Evolutionary conservation across 192 early-diverging fungal genomes (phyloP), one percentile per base, ranked within the genome.

Genomic region (Kappamyces sp.): DNA sequence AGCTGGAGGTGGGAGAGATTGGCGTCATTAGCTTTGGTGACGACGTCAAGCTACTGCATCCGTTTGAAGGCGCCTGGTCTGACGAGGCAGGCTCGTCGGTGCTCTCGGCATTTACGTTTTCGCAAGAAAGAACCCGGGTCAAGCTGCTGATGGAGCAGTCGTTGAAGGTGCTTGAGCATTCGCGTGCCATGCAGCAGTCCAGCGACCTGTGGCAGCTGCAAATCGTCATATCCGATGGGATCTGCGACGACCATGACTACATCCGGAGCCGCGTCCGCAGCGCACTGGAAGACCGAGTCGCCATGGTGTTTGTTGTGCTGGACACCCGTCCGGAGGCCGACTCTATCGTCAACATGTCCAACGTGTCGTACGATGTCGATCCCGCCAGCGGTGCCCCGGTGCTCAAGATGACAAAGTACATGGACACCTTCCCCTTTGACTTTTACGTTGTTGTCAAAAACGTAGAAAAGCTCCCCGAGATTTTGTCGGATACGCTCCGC

Each of bases 381-480:
- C 34, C 42, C 1, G 45, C 9, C 3, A 84, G 62, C 6, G 88
- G 88, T 37, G 70, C 70, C 34, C 73, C 77, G 47, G 78, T 74
- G 43, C 66, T 95, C 61, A 63, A 85, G 62, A 82, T 92, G 72
- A 80, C 79, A 37, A 70, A 84, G 46, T 99, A 96, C 68, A 79
- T 99, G 59, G 91, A 95, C 46, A 91, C 88, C 7, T 99, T 99
- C 85, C 94, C 96, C 31, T 99, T 99, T 76, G 87, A 96, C 64
- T 96, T 94, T 75, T 99, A 91, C 66, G 84, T 97, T 43, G 84
- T 97, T 14, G 66, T 97, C 54, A 85, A 84, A 60, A 84, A 97
- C 66, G 87, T 96, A 65, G 85, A 89, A 60, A 75, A 80, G 30
- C 73, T 98, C 47, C 91, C 96, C 0, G 83, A 86, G 54, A 91